Base-by-base conservation (phyloP, 352 stramenopile genomes). In the Pythium insidiosum region DNA sequence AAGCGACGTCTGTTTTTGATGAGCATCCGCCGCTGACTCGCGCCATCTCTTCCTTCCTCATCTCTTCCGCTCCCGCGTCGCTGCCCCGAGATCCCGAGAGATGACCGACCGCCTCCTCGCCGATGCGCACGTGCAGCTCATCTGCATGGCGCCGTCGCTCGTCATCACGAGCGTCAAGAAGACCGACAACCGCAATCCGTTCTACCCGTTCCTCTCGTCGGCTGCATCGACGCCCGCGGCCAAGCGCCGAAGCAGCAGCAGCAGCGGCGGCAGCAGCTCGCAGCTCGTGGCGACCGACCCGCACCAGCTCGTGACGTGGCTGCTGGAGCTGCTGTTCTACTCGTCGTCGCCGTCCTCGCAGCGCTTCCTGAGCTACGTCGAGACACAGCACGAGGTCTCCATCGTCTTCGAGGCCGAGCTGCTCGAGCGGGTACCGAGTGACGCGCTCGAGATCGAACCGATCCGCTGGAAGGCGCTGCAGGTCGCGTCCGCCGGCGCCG, bases 361-460 rank as follows among this genome's bases (percentile, higher is more conserved):
- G 37, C 64, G 64, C 7, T 83, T 85, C 44, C 48, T 85, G 18
- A 85, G 72, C 51, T 80, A 75, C 50, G 69, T 79, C 16, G 67
- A 85, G 59, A 81, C 68, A 18, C 65, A 78, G 38, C 67, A 85
- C 49, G 72, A 85, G 47, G 37, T 85, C 16, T 83, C 69, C 23
- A 58, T 84, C n/a, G 72, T 78, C 25, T 75, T 83, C 40, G 69
- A 82, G 13, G 65, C 78, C 39, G 36, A 54, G 31, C 47, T 74
- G 36, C 45, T 84, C 7, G 15, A 5, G 2, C 53, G 60, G 13
- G 80, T 82, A 25, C 64, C 68, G 0, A 20, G 48, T 0, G 53
- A 56, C 1, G 43, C 53, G 20, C 58, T 83, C 20, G 61, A 76
- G 48, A 68, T 62, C 39, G 72, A 85, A 43, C 47, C 59, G 7